These are phyloP conservation scores for Simplicillium aogashimaense DNA, from an alignment of 2,329 filamentous ascomycete species.

Conservation along the genomic window DNA sequence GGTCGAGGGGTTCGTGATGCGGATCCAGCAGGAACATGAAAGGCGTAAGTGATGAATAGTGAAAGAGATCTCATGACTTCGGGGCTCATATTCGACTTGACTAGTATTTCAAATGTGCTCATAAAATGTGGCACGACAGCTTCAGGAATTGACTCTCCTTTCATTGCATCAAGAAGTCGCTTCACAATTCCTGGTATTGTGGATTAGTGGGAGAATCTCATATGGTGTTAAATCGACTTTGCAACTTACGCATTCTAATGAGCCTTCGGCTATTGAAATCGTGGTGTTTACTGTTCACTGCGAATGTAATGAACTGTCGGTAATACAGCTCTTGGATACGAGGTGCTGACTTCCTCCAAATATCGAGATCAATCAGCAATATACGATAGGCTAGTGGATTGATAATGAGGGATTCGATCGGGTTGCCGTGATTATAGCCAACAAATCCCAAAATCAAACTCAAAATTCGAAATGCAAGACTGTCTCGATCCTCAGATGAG, in stretches of 20 bases:
- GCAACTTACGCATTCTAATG: conserved; percentile 71
- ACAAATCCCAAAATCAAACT: conserved; percentile 75
- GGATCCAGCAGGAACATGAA: conserved; percentile 51
- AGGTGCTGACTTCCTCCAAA: conserved; percentile 73
- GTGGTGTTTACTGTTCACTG: conserved; percentile 81
- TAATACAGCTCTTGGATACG: conserved; percentile 85
- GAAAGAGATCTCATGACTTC: conserved; percentile 81
- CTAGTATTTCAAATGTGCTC: conserved; percentile 65
- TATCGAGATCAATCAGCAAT: conserved; percentile 82
- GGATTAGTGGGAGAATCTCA: too few species aligned
- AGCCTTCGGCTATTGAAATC: conserved; percentile 85
- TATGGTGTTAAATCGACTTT: too few species aligned
- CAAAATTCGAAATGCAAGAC: conserved; percentile 54
- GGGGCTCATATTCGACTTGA: conserved; percentile 71
- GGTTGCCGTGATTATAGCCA: conserved; percentile 72
- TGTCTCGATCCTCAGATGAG: conserved; percentile 42
- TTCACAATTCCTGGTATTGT: conserved; percentile 59
- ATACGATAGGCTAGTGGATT: conserved; percentile 93
- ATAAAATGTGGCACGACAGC: conserved; percentile 70
- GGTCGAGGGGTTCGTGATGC: conserved; percentile 41
- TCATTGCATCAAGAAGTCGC: conserved; percentile 79
- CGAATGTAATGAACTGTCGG: conserved; percentile 81
- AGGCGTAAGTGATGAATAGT: conserved; percentile 85
- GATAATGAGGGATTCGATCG: conserved; percentile 83
- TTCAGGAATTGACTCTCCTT: conserved; percentile 66